Evolutionary conservation across 108 stramenopile species (phyloP).

Genomic region (Fragilaria radians): DNA sequence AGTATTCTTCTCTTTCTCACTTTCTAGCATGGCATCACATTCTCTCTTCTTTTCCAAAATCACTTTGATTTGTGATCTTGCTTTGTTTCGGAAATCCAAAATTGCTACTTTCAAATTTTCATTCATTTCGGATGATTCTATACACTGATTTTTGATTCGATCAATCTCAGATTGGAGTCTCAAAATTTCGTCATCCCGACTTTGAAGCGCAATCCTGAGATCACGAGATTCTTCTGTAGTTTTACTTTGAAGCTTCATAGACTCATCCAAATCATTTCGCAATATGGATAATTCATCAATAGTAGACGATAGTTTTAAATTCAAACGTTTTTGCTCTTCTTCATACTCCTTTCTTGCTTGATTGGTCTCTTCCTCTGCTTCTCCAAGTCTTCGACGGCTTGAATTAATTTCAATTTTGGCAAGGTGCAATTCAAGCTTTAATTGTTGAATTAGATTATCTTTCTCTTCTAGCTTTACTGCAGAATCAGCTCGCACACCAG

Average conservation of each 20-base stretch:
- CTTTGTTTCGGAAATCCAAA: background rate
- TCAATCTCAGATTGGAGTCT: background rate
- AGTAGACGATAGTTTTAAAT: background rate
- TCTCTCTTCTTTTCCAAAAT: background rate
- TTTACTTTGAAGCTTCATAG: background rate
- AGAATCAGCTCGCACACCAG: background rate
- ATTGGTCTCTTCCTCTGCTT: background rate
- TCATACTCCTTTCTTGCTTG: background rate
- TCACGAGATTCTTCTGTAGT: background rate
- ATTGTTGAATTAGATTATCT: background rate
- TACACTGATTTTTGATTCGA: background rate
- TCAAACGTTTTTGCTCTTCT: background rate
- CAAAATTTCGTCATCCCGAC: background rate
- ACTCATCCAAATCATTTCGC: background rate
- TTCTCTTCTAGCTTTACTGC: background rate
- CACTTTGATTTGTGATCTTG: background rate
- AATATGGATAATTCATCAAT: background rate
- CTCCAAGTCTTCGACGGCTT: background rate
- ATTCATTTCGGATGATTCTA: background rate
- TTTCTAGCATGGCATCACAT: background rate
- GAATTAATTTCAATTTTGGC: background rate
- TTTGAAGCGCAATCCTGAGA: background rate
- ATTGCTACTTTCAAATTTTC: background rate
- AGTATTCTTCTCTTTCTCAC: background rate
- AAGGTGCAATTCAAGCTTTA: background rate